Evolutionary conservation across 2,329 filamentous ascomycete genomes (phyloP), one percentile per base, ranked within the genome.

Genomic region (Cercospora zeina): DNA sequence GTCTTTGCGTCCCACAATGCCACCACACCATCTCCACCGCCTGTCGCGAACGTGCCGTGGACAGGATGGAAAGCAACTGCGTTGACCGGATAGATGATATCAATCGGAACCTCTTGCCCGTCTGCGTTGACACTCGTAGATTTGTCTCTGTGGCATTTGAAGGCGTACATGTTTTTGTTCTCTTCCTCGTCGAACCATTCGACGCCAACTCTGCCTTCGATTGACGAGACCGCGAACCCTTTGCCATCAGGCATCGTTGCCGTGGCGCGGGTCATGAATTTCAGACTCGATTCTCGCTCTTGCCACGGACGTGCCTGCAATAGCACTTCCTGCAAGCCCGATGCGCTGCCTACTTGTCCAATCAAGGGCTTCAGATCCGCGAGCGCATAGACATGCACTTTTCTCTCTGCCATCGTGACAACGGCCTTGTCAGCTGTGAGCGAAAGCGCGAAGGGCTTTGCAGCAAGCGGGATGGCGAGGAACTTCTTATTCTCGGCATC

Each of bases 171-270:
- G 68, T 93, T 86, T 39, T 90, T 89, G 78, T 97, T 93, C 3
- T 90, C 93, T 75, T 93, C 90, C 45, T 95, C 90, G 73, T 97
- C 95, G 75, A 99, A 97, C 91, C 93, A 97, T 77, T 99, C 95
- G 0, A 99, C 95, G 0, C 93, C 93, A 1, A 99, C 92, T 70
- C 95, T 87, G 4, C 95, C 95, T 75, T 99, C 95, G 71, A 99
- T 99, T 71, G 88, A 93, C 62, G 87, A 91, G 1, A 89, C 93
- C 9, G 93, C 93, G 75, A 97, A 99, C 4, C 95, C 95, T 10
- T 89, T 90, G 68, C 97, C 95, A 71, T 95, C 93, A 13, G 95
- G 93, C 95, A 99, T 97, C 76, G 93, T 96, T 14, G 92, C 88
- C 0, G 97, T 90, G 16, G 91, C 90, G 63, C 95, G 86, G 1